Percentiles rank a stretch among this genome's conserved stretches.
Evolutionary conservation across 1,139 yeast genomes (phyloP).

Genomic region (Blastobotrys petasosporus): DNA sequence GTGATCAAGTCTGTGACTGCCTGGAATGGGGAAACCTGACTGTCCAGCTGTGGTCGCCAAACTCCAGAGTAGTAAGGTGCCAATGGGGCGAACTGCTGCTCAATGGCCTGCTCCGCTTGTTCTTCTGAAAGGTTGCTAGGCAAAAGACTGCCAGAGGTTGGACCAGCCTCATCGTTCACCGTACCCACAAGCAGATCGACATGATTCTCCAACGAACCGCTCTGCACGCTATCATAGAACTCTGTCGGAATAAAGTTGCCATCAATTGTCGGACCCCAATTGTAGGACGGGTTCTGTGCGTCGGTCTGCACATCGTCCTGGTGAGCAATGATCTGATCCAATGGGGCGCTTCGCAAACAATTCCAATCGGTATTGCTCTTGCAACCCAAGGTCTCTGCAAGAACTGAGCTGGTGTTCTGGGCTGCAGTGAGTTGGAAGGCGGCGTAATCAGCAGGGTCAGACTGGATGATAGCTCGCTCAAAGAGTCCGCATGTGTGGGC

Average conservation of each 20-base stretch:
- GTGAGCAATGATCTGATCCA: conserved; percentile 19
- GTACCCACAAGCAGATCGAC: conserved; percentile 26
- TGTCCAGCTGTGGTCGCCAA: neutral
- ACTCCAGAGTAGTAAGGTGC: neutral
- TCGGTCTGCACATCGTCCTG: conserved; percentile 14
- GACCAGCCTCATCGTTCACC: conserved; percentile 26
- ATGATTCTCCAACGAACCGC: conserved; percentile 20
- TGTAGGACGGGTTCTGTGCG: neutral
- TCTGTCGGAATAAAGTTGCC: conserved; percentile 18
- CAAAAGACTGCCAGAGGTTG: conserved; percentile 8
- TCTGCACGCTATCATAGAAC: conserved; percentile 18
- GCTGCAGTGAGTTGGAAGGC: conserved; percentile 19
- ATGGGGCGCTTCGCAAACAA: conserved; percentile 22
- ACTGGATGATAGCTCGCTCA: conserved; percentile 28
- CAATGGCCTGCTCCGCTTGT: neutral
- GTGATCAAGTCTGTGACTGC: conserved; percentile 18
- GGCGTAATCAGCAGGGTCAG: conserved; percentile 29
- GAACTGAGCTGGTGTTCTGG: neutral
- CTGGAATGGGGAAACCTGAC: neutral
- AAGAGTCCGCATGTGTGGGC: conserved; percentile 24
- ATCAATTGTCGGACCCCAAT: conserved; percentile 29
- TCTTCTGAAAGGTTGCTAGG: neutral
- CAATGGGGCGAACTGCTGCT: conserved; percentile 2
- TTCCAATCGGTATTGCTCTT: neutral
- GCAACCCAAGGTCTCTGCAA: neutral